Conservation (phyloP, 2,329 filamentous ascomycete species). For the Sordariomycetes sp. region DNA sequence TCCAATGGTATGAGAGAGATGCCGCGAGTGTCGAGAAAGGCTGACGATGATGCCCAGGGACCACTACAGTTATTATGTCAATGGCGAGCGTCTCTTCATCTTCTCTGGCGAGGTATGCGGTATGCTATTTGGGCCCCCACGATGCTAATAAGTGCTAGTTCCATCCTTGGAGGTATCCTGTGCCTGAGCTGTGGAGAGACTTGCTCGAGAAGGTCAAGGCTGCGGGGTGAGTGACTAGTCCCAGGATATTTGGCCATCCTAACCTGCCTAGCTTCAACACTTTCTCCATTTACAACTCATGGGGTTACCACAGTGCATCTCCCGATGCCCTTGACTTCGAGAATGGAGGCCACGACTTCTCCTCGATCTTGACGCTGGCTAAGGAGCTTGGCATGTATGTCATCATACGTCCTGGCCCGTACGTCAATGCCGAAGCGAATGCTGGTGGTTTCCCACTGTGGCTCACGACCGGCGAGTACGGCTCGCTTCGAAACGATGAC, state of each 20-base stretch:
- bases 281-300: slow-evolving; percentile 31
- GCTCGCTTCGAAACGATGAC: slow-evolving; percentile 41
- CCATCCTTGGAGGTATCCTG: slow-evolving; percentile 31
- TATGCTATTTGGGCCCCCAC: background rate
- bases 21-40: background rate
- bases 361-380: slow-evolving; percentile 34
- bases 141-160: slow-evolving; percentile 17
- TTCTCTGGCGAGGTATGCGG: slow-evolving; percentile 28
- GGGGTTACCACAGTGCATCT: slow-evolving; percentile 28
- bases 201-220: slow-evolving; percentile 32
- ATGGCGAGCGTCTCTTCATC: slow-evolving; percentile 29
- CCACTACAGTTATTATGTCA: slow-evolving; percentile 28
- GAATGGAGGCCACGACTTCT: slow-evolving; percentile 30
- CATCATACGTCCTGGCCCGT: slow-evolving; percentile 45
- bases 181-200: slow-evolving; percentile 29
- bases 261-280: slow-evolving; percentile 24
- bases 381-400: slow-evolving; percentile 36
- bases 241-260: background rate
- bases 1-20: slow-evolving; percentile 16
- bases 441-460: slow-evolving; percentile 54
- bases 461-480: slow-evolving; percentile 52
- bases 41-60: slow-evolving; percentile 18
- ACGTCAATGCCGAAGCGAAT: slow-evolving; percentile 55
- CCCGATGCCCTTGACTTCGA: slow-evolving; percentile 18
- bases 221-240: slow-evolving; percentile 17